Evolutionary conservation across 2,329 filamentous ascomycete genomes (phyloP).

Genomic region (Blumeriella jaapii): DNA sequence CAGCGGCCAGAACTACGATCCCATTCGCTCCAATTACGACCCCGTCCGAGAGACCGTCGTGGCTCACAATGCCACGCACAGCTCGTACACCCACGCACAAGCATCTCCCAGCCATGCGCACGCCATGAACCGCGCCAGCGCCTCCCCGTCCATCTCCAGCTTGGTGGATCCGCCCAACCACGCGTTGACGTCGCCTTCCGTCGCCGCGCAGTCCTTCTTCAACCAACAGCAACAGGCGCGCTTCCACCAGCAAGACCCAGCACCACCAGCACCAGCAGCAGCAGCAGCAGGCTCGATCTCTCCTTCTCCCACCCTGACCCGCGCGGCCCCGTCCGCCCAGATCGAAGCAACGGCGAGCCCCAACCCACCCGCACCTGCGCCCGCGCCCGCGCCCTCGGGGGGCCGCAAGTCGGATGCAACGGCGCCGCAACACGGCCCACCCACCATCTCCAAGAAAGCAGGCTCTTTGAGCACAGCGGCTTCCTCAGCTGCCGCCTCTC

Average conservation of each 20-base stretch:
- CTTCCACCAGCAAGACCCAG: constrained; percentile 16
- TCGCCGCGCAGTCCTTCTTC: constrained; percentile 27
- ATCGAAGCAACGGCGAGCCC: constrained; percentile 15
- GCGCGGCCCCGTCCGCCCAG: constrained; percentile 17
- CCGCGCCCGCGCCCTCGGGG: constrained; percentile 8
- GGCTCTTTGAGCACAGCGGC: constrained; percentile 36
- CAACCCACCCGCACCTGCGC: constrained; percentile 16
- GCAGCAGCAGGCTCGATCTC: no score
- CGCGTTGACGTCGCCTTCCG: constrained; percentile 23
- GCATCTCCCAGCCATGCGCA: constrained; percentile 34
- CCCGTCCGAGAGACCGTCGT: constrained; percentile 50
- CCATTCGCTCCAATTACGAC: constrained; percentile 66
- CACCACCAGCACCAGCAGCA: no score
- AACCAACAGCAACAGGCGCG: constrained; percentile 24
- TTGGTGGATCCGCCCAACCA: constrained; percentile 61
- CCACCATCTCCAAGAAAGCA: constrained; percentile 26
- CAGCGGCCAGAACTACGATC: constrained; percentile 79
- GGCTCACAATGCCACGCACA: constrained; percentile 29
- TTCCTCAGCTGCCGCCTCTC: constrained; percentile 40
- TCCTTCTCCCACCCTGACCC: constrained; percentile 22
- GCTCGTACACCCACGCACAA: constrained; percentile 34
- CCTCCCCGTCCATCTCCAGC: constrained; percentile 84
- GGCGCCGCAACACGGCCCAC: constrained; percentile 10
- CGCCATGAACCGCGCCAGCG: constrained; percentile 60
- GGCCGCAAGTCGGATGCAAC: constrained; percentile 12